phyloP scores from a whole-genome alignment of 2,329 filamentous ascomycete species.

The Aspergillus novoparasiticus region DNA sequence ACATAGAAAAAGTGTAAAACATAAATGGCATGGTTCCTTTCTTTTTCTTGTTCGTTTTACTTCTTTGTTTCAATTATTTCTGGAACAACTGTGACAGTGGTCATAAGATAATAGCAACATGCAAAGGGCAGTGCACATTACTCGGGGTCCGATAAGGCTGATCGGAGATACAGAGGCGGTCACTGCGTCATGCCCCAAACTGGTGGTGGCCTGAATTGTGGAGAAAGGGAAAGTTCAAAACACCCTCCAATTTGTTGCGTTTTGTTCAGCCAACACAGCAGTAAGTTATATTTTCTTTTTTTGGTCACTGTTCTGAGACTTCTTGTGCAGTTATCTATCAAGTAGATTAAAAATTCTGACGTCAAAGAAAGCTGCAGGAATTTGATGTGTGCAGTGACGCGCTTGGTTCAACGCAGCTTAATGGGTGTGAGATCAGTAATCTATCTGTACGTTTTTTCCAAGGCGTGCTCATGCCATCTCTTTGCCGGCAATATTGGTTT shows the following conservation, averaged over 20 bases:
- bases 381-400: conserved; percentile 28
- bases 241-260: conserved; percentile 27
- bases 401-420: conserved; percentile 21
- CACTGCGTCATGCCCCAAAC: conserved; percentile 38
- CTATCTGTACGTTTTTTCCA: conserved; percentile 28
- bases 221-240: conserved; percentile 42
- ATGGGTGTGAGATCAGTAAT: conserved; percentile 30
- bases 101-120: not conserved
- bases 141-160: conserved; percentile 32
- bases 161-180: conserved; percentile 35
- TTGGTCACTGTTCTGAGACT: not conserved
- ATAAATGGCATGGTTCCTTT: not conserved
- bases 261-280: conserved; percentile 17
- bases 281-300: conserved; percentile 11
- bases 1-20: not conserved
- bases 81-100: not conserved
- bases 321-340: not conserved
- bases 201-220: conserved; percentile 26
- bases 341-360: not conserved
- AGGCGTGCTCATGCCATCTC: conserved; percentile 22
- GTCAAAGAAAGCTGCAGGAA: conserved; percentile 6
- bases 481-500: not conserved
- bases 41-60: not conserved
- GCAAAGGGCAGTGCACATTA: not conserved
- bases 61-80: not conserved